Evolutionary conservation across 495 filamentous ascomycete genomes (phyloP).

Genomic region (Cercophora samala): DNA sequence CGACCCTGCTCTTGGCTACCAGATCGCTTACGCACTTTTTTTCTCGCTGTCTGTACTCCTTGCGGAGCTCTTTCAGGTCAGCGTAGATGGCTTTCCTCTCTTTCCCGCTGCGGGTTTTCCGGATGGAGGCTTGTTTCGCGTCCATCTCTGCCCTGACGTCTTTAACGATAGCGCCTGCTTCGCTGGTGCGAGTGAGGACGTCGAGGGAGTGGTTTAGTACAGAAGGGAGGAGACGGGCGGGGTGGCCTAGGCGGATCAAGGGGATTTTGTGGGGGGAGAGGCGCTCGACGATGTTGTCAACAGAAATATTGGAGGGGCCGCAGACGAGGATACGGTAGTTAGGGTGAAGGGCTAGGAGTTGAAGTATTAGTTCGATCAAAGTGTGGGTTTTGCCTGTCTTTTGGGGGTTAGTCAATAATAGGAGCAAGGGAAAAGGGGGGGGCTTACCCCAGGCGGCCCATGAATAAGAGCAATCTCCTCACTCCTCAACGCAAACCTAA

Average conservation of each 20-base stretch:
- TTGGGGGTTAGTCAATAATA: slow-evolving; percentile 18
- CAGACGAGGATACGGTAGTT: slow-evolving; percentile 81
- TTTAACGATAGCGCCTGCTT: slow-evolving; percentile 84
- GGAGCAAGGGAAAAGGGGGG: neutral
- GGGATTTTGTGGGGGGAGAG: slow-evolving; percentile 78
- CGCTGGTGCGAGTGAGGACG: slow-evolving; percentile 85
- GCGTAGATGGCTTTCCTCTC: slow-evolving; percentile 81
- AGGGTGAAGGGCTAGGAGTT: slow-evolving; percentile 59
- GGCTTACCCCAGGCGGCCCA: slow-evolving; percentile 75
- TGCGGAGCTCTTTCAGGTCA: slow-evolving; percentile 78
- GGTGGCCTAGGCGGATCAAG: slow-evolving; percentile 87
- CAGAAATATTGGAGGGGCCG: slow-evolving; percentile 91
- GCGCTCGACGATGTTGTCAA: slow-evolving; percentile 98
- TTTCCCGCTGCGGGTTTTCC: slow-evolving; percentile 75
- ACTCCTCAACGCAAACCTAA: slow-evolving; percentile 80
- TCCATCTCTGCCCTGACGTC: slow-evolving; percentile 94
- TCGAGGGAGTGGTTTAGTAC: slow-evolving; percentile 89
- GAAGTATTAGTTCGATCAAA: slow-evolving; percentile 88
- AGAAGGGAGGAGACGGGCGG: slow-evolving; percentile 82
- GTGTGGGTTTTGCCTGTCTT: slow-evolving; percentile 95
- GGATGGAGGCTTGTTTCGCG: slow-evolving; percentile 79
- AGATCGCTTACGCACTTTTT: slow-evolving; percentile 72
- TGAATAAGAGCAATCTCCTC: slow-evolving; percentile 89
- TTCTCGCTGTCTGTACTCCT: slow-evolving; percentile 86
- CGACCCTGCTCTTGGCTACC: slow-evolving; percentile 74